Evolutionary conservation across 1,284 basidiomycete species (phyloP), one percentile per base, ranked within the genome.

Genomic region (Coniferiporia weirii): DNA sequence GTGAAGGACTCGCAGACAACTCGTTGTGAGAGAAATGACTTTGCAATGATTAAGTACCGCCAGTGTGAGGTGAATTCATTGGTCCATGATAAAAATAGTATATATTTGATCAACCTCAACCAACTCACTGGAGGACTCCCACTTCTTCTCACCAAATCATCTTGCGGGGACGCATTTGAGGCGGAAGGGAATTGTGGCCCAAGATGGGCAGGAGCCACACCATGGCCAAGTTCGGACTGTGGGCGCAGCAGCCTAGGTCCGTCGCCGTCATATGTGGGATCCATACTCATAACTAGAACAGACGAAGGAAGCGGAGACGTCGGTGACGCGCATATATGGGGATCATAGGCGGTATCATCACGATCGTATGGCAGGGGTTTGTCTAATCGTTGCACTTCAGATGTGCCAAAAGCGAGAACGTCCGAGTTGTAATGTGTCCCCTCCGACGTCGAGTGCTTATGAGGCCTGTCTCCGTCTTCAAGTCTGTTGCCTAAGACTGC

Each of bases 301-400:
- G 53, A 34, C 13, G 58, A 52, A 17, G 58, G 55, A 12, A 60
- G 50, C 17, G 56, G 57, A 22, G 45, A 54, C 7, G 52, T 54
- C 12, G 52, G 57, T 20, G 45, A 59, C 32, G 57, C 52, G 52
- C 35, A 58, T 15, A 52, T 13, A 38, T 38, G 46, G 36, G 56
- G 56, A n/a, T 49, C 45, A 34, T 52, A 45, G 8, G 22, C n/a
- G 22, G 34, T 5, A 15, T 54, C 46, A 32, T 32, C 2, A 19
- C 22, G 57, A 22, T 53, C 19, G n/a, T 44, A n/a, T 43, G 57
- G 52, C 20, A 59, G 34, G n/a, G 46, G 19, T 36, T 54, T 40
- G 51, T 58, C 43, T 46, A 46, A 52, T 38, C 13, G n/a, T 3
- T 40, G 35, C 27, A 34, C 22, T 15, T 20, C 34, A 9, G 36